These are phyloP conservation scores for Emergomyces orientalis DNA, from an alignment of 2,329 filamentous ascomycete genomes.

Conservation along the genomic window DNA sequence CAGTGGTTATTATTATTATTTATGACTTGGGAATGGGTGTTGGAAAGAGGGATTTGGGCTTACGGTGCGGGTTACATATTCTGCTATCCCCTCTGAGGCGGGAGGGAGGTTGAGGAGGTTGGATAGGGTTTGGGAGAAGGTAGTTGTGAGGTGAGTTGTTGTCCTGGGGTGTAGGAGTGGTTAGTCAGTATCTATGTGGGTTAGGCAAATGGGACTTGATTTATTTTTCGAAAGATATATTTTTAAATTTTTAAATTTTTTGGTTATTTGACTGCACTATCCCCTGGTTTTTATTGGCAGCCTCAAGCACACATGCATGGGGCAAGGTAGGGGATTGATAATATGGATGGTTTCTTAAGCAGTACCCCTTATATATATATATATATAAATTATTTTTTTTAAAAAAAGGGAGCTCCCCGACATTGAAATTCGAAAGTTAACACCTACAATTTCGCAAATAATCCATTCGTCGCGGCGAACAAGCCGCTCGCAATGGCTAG, in stretches of 20 bases:
- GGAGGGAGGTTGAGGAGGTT: slow-evolving; percentile 40
- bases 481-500: slow-evolving; percentile 52
- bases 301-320: neutral
- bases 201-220: neutral
- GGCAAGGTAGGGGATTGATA: neutral
- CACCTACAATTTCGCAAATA: slow-evolving; percentile 56
- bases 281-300: no score
- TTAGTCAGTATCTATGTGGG: neutral
- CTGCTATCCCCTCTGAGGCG: slow-evolving; percentile 32
- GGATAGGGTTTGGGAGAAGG: slow-evolving; percentile 41
- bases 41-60: slow-evolving; percentile 16
- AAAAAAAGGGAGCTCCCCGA: neutral
- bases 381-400: no score
- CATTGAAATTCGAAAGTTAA: neutral
- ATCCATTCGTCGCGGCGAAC: slow-evolving; percentile 55
- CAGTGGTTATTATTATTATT: neutral
- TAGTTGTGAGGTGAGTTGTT: slow-evolving; percentile 50
- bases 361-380: neutral
- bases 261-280: no score
- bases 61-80: slow-evolving; percentile 46
- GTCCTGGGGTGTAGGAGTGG: slow-evolving; percentile 36
- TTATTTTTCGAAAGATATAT: neutral
- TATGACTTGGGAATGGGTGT: neutral
- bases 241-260: neutral
- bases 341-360: neutral